phyloP scores from a whole-genome alignment of 1,284 basidiomycete species.

The Marasmius fiardii region DNA sequence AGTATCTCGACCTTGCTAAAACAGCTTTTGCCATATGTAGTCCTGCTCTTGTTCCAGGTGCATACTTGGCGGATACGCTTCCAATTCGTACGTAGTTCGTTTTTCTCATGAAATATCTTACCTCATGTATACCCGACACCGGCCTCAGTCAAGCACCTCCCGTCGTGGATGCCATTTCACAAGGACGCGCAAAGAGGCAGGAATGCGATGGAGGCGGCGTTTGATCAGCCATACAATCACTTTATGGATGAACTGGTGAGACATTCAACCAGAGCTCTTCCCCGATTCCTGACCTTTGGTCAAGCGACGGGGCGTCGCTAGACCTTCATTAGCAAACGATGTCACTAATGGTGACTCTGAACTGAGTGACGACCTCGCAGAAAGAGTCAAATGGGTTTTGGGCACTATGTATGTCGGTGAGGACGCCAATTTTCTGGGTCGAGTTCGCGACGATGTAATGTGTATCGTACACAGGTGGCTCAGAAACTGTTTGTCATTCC shows the following conservation, averaged over 20 bases:
- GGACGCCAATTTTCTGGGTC: background rate
- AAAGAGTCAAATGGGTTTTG: conserved; percentile 19
- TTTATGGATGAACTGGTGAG: conserved; percentile 7
- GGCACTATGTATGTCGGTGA: conserved; percentile 25
- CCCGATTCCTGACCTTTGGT: background rate
- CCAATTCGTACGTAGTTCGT: conserved; percentile 17
- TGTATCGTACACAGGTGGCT: conserved; percentile 20
- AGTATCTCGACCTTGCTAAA: conserved; percentile 24
- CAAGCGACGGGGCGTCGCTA: background rate
- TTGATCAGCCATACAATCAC: conserved; percentile 8
- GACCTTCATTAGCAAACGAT: background rate
- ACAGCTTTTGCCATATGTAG: conserved; percentile 19
- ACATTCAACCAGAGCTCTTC: conserved; percentile 20
- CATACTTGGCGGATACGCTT: conserved; percentile 22
- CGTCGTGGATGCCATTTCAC: conserved; percentile 14
- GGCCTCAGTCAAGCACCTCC: conserved; percentile 11
- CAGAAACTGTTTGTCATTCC: conserved; percentile 17
- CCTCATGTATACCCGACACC: background rate
- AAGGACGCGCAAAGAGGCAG: background rate
- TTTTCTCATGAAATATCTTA: conserved; percentile 1
- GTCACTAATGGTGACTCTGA: background rate
- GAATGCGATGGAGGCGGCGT: background rate
- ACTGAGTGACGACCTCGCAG: conserved; percentile 4
- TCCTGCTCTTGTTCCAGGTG: conserved; percentile 20
- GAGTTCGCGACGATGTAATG: background rate